Evolutionary conservation across 192 early-diverging fungal species (phyloP), one percentile per base, ranked within the genome.

Genomic region (Gaertneriomyces semiglobifer): DNA sequence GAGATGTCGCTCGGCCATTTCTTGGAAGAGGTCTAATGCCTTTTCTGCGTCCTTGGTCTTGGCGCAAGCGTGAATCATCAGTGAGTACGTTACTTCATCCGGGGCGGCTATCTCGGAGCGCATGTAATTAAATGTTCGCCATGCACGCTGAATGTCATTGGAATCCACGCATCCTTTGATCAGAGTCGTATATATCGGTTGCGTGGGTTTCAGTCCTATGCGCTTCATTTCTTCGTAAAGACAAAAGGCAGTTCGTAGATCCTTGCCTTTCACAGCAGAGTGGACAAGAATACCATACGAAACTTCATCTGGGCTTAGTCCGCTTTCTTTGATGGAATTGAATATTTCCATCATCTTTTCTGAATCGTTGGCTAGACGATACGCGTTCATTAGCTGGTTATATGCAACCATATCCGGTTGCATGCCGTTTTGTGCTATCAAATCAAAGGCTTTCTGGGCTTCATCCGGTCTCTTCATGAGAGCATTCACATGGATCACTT

Each of bases 31-130:
- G 64, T 94, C 91, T 57, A 98, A 82, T 6, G 96, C 96, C 44
- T 81, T 77, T 66, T 98, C 96, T n/a, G 90, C 88, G 56, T 95
- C 86, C 45, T 84, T 82, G 40, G 84, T 86, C 69, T 88, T 85
- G 6, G 92, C 88, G 66, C 94, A 96, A 1, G 93, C 92, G 64
- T 90, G 86, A 44, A 98, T 92, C 94, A 98, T 96, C 25, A 94
- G 74, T 16, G 84, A 87, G 65, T 92, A 98, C 6, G 85, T 83
- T 0, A 86, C 82, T 55, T 89, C 86, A 67, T 93, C 89, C 0
- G 96, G 92, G 54, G 84, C 74, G 40, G 85, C 82, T 20, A 89
- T 84, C 53, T 92, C 87, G 16, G 80, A 75, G 53, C 89, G 84
- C 88, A 95, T 86, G 64, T 91, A 81, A 66, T 96, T 87, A 79